Evolutionary conservation across 805 yeast genomes (phyloP).

Genomic region (Nakazawaea sp.): DNA sequence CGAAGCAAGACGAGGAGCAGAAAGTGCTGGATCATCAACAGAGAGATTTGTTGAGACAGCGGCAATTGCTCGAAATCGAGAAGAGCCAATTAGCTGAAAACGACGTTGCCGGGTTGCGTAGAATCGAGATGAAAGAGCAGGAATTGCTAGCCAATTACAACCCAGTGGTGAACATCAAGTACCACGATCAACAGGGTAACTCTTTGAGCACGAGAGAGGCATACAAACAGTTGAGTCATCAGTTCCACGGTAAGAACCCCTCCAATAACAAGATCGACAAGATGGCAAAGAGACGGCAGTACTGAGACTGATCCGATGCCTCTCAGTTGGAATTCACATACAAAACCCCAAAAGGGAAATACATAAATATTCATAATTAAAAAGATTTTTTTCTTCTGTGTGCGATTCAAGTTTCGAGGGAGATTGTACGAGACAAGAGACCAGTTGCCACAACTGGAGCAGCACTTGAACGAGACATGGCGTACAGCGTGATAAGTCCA

Average conservation of each 20-base stretch:
- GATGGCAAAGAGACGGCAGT: background rate
- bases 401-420: no score
- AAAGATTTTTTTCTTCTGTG: background rate
- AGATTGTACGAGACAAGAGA: no score
- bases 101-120: slow-evolving; percentile 1
- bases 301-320: background rate
- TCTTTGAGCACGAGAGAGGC: slow-evolving; percentile 61
- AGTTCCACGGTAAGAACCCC: slow-evolving; percentile 56
- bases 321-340: background rate
- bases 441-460: no score
- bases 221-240: slow-evolving; percentile 67
- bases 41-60: slow-evolving; percentile 13
- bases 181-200: slow-evolving; percentile 60
- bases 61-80: slow-evolving; percentile 13
- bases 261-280: slow-evolving; percentile 5
- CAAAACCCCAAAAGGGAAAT: background rate
- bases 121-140: slow-evolving; percentile 9
- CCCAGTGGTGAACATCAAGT: slow-evolving; percentile 46
- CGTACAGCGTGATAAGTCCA: slow-evolving; percentile 5
- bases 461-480: slow-evolving; percentile 3
- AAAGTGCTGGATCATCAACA: slow-evolving; percentile 13
- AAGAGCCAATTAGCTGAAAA: slow-evolving; percentile 5
- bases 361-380: background rate
- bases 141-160: slow-evolving; percentile 26
- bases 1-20: slow-evolving; percentile 2